Base-by-base conservation (phyloP, 371 early-diverging fungal species). In the Umbelopsis sp. region DNA sequence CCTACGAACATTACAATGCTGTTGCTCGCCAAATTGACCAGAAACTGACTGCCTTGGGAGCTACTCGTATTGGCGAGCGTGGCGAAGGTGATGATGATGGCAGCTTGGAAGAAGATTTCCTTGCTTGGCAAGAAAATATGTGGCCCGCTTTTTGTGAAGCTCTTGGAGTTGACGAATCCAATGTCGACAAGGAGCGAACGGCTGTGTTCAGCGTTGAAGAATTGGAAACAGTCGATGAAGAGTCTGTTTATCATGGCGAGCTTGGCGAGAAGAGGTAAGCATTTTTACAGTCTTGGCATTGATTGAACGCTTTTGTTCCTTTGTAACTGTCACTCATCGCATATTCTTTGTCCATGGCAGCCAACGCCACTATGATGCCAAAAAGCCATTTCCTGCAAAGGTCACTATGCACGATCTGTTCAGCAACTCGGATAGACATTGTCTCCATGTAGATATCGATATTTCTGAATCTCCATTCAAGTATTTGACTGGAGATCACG, bases 41-140 rank as follows among this genome's bases (percentile, higher is more conserved):
- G 41, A 81, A 86, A 22, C 74, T 97, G 66, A 70, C 68, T 22
- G 74, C 77, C 22, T 76, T 94, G 62, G 97, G 98, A 25, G 97
- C 93, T n/a, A 77, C 67, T 14, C 82, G 93, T 10, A 75, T 96
- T 38, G 93, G 92, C 52, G 88, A 87, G 63, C 80, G 87, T 65
- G 99, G 99, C 44, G 95, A 96, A 76, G 98, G 99, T 63, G 99
- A 99, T 82, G 99, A 98, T 75, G 97, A 99, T 79, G 91, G 85
- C 38, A 94, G 93, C 62, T 75, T 99, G 66, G 99, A 99, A 76
- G 97, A 97, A 69, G 97, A 97, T 72, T 99, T 94, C 72, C 77
- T 95, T 67, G 87, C 89, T 48, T 99, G 99, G 99, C 94, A 96
- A 78, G 93, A 93, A 20, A 82, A 83, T 22, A 86, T 91, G 75